phyloP scores from a whole-genome alignment of 1,139 yeast genomes.

The Pichia inconspicua region DNA sequence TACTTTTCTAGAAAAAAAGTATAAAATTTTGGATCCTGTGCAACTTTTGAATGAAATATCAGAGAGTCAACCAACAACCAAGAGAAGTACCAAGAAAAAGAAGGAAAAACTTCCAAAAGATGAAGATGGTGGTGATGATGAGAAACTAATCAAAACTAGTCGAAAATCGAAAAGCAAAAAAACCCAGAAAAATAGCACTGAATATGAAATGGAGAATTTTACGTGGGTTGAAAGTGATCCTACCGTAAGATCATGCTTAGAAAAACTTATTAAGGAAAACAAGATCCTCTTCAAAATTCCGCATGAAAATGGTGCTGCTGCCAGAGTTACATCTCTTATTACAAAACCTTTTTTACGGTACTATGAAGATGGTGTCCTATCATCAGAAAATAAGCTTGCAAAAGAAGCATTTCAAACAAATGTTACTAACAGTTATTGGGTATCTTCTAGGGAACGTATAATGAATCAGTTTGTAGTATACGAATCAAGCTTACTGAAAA shows the following conservation, averaged over 20 bases:
- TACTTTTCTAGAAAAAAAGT: conserved; percentile 45
- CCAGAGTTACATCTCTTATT: conserved; percentile 71
- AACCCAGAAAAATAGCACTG: background rate
- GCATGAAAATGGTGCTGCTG: conserved; percentile 76
- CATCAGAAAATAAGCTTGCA: conserved; percentile 69
- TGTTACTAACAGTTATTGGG: conserved; percentile 86
- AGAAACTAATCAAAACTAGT: background rate
- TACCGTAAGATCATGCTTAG: conserved; percentile 15
- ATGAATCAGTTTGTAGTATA: conserved; percentile 78
- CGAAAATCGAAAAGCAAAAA: background rate
- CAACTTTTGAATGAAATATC: conserved; percentile 1
- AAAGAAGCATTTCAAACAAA: conserved; percentile 69
- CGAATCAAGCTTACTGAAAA: conserved; percentile 20
- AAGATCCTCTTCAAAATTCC: conserved; percentile 61
- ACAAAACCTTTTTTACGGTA: conserved; percentile 65
- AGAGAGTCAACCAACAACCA: background rate
- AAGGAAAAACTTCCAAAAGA: background rate
- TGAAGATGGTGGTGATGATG: background rate
- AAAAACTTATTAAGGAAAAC: conserved; percentile 12
- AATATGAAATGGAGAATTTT: background rate
- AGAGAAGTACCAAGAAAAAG: conserved; percentile 3
- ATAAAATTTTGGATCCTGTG: conserved; percentile 26
- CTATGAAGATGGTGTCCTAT: conserved; percentile 67
- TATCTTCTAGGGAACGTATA: conserved; percentile 80
- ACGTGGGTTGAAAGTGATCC: conserved; percentile 10